Conservation (phyloP, 176 grass and related monocot species). For the Neostapfia colusana region DNA sequence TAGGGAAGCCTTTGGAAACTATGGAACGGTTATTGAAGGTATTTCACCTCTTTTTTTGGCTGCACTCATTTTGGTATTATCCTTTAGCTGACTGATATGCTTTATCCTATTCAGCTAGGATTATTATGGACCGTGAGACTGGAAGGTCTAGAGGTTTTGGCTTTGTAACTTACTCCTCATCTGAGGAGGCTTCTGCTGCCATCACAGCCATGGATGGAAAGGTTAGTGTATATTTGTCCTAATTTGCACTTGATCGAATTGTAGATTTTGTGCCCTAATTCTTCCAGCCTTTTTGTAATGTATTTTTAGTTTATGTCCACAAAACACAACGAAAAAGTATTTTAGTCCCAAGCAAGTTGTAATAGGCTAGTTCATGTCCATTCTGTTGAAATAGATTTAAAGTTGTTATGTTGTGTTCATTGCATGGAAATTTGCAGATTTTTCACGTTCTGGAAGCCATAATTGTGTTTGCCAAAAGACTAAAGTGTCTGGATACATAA, state of each 20-base stretch:
- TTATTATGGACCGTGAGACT: slow-evolving; percentile 79
- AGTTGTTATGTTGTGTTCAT: not conserved
- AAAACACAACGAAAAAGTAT: no score
- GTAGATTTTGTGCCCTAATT: not conserved
- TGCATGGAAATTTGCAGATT: not conserved
- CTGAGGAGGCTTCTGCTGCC: slow-evolving; percentile 77
- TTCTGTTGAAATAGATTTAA: not conserved
- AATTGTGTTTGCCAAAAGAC: not conserved
- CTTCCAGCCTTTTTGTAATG: not conserved
- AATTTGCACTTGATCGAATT: not conserved
- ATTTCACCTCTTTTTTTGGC: not conserved
- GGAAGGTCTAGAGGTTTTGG: slow-evolving; percentile 98
- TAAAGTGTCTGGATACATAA: not conserved
- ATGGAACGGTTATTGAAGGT: slow-evolving; percentile 84
- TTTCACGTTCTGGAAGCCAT: not conserved
- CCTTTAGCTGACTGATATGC: not conserved
- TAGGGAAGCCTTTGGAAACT: slow-evolving; percentile 58
- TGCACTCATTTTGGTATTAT: not conserved
- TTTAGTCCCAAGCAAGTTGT: no score
- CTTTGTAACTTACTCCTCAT: slow-evolving; percentile 75
- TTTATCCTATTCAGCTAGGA: slow-evolving; percentile 60
- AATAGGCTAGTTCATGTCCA: no score
- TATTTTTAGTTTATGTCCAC: not conserved
- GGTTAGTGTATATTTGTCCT: slow-evolving; percentile 30
- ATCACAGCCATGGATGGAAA: slow-evolving; percentile 82